These are phyloP conservation scores for Trichoderma atroviride DNA, from an alignment of 2,329 filamentous ascomycete species.

Conservation along the genomic window DNA sequence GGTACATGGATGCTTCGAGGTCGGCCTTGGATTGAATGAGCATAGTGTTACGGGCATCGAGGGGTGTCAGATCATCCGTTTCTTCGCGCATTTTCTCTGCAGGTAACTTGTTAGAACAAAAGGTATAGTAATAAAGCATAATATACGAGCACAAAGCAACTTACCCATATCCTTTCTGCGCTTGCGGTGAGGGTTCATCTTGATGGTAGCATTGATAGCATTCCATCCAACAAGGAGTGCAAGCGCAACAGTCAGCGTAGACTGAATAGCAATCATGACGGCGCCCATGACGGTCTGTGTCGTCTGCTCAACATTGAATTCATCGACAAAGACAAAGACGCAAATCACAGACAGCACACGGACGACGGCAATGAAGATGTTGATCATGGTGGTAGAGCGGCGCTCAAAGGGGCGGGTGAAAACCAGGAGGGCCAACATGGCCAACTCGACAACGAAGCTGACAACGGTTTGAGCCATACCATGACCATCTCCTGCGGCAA, in stretches of 20 bases:
- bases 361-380: slow-evolving; percentile 86
- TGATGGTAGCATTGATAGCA: slow-evolving; percentile 78
- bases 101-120: slow-evolving; percentile 34
- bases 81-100: slow-evolving; percentile 76
- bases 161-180: slow-evolving; percentile 87
- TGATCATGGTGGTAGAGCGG: slow-evolving; percentile 88
- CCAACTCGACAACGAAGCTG: slow-evolving; percentile 77
- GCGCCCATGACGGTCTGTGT: slow-evolving; percentile 93
- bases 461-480: slow-evolving; percentile 79
- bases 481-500: slow-evolving; percentile 83
- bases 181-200: slow-evolving; percentile 87
- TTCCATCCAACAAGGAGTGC: slow-evolving; percentile 90
- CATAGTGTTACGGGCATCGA: slow-evolving; percentile 85
- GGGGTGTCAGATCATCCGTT: slow-evolving; percentile 79
- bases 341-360: slow-evolving; percentile 86
- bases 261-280: slow-evolving; percentile 91
- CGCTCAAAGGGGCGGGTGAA: slow-evolving; percentile 87
- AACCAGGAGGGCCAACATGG: slow-evolving; percentile 77
- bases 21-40: slow-evolving; percentile 59
- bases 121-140: background rate
- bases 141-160: slow-evolving; percentile 36
- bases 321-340: slow-evolving; percentile 90
- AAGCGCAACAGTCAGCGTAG: slow-evolving; percentile 76
- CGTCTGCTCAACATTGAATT: slow-evolving; percentile 85
- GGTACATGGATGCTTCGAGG: slow-evolving; percentile 46